Percentiles rank a stretch among this genome's conserved stretches.
These are phyloP conservation scores for Ganoderma leucocontextum DNA, from an alignment of 1,284 basidiomycete species.

Conservation along the genomic window DNA sequence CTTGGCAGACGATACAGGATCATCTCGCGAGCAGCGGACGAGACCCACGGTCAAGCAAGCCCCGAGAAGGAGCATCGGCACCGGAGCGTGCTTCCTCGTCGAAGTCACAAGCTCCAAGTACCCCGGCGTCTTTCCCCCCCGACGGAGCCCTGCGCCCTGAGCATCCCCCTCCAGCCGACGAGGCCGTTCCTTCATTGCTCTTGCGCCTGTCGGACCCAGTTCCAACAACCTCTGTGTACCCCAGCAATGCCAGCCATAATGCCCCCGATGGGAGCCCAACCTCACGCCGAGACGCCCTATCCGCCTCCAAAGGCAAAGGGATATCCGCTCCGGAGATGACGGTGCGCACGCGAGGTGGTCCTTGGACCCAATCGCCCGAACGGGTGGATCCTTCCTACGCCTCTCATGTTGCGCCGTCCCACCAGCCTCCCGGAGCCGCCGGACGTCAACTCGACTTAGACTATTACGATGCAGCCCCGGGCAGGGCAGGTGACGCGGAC, in stretches of 20 bases:
- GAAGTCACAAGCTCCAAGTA: conserved; percentile 23
- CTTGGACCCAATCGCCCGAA: conserved; percentile 30
- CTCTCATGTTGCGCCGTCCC: conserved; percentile 10
- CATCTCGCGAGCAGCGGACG: conserved; percentile 46
- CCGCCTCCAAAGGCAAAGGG: conserved; percentile 21
- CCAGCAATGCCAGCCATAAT: conserved; percentile 5
- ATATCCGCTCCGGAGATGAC: conserved; percentile 45
- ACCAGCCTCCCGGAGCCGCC: conserved; percentile 24
- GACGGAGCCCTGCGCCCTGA: conserved; percentile 26
- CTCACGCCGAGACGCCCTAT: conserved; percentile 22
- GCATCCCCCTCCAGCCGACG: conserved; percentile 18
- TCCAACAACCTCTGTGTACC: conserved; percentile 12
- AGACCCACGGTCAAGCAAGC: conserved; percentile 17
- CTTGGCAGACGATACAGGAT: conserved; percentile 58
- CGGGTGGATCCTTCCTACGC: conserved; percentile 15
- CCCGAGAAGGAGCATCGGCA: conserved; percentile 17
- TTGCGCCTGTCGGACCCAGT: conserved; percentile 35
- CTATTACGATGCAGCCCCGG: background rate
- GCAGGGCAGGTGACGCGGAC: conserved; percentile 20
- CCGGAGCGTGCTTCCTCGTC: conserved; percentile 19
- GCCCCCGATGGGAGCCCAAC: conserved; percentile 15
- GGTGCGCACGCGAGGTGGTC: conserved; percentile 42
- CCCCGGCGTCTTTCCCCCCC: conserved; percentile 20
- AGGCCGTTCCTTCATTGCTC: conserved; percentile 33
- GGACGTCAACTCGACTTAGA: conserved; percentile 10